A percentile compares a stretch with the other conserved stretches of the same genome.
Evolutionary conservation across 2,329 filamentous ascomycete species (phyloP).

Genomic region (Ceratocystis papillata): DNA sequence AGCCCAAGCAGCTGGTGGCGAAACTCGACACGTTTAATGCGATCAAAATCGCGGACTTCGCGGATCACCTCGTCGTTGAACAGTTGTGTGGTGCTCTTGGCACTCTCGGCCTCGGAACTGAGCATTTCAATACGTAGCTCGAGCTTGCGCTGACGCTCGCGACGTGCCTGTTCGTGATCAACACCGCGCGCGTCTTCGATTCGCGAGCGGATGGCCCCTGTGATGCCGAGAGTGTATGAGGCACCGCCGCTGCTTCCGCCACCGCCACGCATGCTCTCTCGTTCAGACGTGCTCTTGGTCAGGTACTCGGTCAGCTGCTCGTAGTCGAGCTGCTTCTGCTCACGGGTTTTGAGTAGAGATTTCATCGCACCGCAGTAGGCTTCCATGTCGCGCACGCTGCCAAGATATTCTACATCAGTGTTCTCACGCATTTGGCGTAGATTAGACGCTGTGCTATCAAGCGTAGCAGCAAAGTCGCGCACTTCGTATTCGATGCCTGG

Average conservation of each 20-base stretch:
- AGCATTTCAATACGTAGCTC: conserved; percentile 89
- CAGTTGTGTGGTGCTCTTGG: conserved; percentile 75
- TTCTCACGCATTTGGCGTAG: conserved; percentile 74
- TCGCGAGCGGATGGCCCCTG: conserved; percentile 81
- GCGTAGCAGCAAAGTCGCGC: conserved; percentile 73
- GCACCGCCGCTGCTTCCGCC: conserved; percentile 35
- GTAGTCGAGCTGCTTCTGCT: conserved; percentile 96
- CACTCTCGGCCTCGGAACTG: conserved; percentile 76
- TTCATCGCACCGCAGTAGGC: conserved; percentile 84
- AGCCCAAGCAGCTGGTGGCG: conserved; percentile 73
- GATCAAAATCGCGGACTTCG: conserved; percentile 87
- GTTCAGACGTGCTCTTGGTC: conserved; percentile 76
- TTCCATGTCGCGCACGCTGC: conserved; percentile 87
- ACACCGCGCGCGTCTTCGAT: conserved; percentile 95
- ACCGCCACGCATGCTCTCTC: conserved; percentile 62
- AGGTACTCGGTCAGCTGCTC: conserved; percentile 94
- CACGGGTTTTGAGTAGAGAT: conserved; percentile 76
- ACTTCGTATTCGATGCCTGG: conserved; percentile 73
- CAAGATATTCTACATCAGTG: conserved; percentile 92
- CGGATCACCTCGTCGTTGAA: conserved; percentile 95
- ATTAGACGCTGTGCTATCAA: conserved; percentile 71
- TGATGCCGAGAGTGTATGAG: conserved; percentile 47
- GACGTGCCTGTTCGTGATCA: conserved; percentile 82
- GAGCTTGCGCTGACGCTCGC: conserved; percentile 77
- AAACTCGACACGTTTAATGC: conserved; percentile 91